These are phyloP conservation scores for Trametes polyzona DNA, from an alignment of 1,284 basidiomycete genomes.

Conservation along the genomic window DNA sequence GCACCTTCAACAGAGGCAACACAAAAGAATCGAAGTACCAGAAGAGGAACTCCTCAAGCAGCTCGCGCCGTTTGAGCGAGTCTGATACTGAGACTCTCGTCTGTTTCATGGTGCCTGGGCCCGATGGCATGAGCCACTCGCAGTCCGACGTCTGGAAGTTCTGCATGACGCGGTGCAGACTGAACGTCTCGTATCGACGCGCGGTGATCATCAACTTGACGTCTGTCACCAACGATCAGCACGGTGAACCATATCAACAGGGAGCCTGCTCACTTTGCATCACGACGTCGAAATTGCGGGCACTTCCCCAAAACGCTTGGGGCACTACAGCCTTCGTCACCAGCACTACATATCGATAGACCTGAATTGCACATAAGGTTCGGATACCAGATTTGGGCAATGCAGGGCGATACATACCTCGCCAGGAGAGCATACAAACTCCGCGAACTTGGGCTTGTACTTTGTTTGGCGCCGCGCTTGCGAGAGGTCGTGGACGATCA, in stretches of 20 bases:
- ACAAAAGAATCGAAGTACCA: conserved; percentile 94
- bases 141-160: conserved; percentile 78
- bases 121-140: conserved; percentile 74
- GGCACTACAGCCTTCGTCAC: conserved; percentile 79
- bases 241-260: too few species aligned
- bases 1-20: conserved; percentile 78
- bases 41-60: conserved; percentile 85
- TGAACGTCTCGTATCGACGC: conserved; percentile 82
- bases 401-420: conserved; percentile 49
- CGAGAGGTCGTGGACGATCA: conserved; percentile 47
- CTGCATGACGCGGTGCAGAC: conserved; percentile 83
- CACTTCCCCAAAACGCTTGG: conserved; percentile 77
- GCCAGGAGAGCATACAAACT: conserved; percentile 68
- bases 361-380: conserved; percentile 43
- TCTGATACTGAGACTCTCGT: conserved; percentile 67
- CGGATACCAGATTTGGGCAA: not conserved
- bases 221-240: too few species aligned
- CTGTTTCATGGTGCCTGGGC: conserved; percentile 42
- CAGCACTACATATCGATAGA: conserved; percentile 68
- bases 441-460: conserved; percentile 76
- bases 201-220: conserved; percentile 73
- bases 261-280: too few species aligned
- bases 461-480: conserved; percentile 50
- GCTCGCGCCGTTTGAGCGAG: conserved; percentile 69
- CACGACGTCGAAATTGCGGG: conserved; percentile 68